A percentile compares a stretch with the other conserved stretches of the same genome.
These are phyloP conservation scores for Cylindrotheca fusiformis DNA, from an alignment of 108 stramenopile species.

Conservation along the genomic window DNA sequence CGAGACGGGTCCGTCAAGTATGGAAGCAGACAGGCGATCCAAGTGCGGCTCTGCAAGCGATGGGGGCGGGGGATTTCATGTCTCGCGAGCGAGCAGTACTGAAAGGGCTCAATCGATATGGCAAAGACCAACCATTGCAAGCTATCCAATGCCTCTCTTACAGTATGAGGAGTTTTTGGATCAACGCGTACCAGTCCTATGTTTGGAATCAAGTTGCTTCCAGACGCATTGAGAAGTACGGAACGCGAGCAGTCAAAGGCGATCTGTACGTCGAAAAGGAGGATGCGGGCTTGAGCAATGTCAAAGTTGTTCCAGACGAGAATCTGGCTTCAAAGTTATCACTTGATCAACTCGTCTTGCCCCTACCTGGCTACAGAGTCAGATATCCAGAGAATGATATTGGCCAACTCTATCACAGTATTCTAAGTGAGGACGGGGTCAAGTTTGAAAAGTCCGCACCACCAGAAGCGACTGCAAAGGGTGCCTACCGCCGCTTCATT, in stretches of 20 bases:
- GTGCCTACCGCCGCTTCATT: conserved; percentile 70
- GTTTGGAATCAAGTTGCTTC: conserved; percentile 82
- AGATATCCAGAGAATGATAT: conserved; percentile 70
- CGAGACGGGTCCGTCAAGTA: conserved; percentile 41
- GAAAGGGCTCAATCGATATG: conserved; percentile 70
- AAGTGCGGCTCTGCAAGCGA: conserved; percentile 45
- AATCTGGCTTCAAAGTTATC: conserved; percentile 17
- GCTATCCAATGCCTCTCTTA: conserved; percentile 61
- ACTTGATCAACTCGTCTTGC: conserved; percentile 64
- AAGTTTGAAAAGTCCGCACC: conserved; percentile 46
- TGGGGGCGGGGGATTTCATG: conserved; percentile 49
- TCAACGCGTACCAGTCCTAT: conserved; percentile 83
- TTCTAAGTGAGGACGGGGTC: conserved; percentile 53
- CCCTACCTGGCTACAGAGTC: conserved; percentile 68
- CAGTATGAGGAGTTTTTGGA: conserved; percentile 66
- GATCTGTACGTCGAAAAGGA: conserved; percentile 54
- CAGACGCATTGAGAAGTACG: conserved; percentile 51
- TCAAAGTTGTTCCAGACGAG: conserved; percentile 28
- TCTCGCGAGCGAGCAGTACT: conserved; percentile 65
- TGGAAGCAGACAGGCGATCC: conserved; percentile 69
- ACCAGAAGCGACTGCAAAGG: conserved; percentile 67
- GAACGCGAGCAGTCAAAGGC: conserved; percentile 47
- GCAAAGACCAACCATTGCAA: conserved; percentile 46
- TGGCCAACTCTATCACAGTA: conserved; percentile 45
- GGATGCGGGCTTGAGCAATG: conserved; percentile 4